Evolutionary conservation across 73 alveolate genomes (phyloP).

Genomic region (Paramecium pentaurelia): DNA sequence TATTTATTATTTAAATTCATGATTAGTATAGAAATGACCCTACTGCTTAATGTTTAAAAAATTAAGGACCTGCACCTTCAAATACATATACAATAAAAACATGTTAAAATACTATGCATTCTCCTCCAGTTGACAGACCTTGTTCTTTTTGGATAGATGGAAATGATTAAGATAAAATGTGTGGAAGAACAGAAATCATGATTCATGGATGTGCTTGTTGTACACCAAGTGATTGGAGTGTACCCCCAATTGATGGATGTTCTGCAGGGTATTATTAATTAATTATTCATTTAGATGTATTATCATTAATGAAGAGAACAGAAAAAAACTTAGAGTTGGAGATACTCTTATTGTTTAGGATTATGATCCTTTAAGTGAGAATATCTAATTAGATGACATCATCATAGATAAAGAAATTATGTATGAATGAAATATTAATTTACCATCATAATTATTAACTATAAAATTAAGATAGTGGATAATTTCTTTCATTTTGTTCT

Average conservation of each 20-base stretch:
- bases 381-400: neutral
- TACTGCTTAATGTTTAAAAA: constrained; percentile 52
- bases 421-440: neutral
- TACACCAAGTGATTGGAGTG: constrained; percentile 59
- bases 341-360: constrained; percentile 33
- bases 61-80: constrained; percentile 69
- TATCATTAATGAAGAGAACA: constrained; percentile 46
- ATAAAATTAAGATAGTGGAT: neutral
- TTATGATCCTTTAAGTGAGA: constrained; percentile 24
- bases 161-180: constrained; percentile 33
- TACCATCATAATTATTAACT: neutral
- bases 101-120: constrained; percentile 64
- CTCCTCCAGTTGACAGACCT: constrained; percentile 62
- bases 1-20: neutral
- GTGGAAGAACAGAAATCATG: constrained; percentile 63
- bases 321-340: constrained; percentile 58
- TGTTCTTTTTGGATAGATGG: constrained; percentile 67
- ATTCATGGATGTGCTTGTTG: constrained; percentile 69
- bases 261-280: constrained; percentile 57
- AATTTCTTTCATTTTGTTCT: neutral
- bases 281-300: constrained; percentile 34
- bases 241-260: constrained; percentile 67
- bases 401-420: neutral
- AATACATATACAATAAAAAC: constrained; percentile 43
- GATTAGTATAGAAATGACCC: constrained; percentile 55